These are phyloP conservation scores for Coccomyxa subellipsoidea DNA, from an alignment of 163 green algal genomes.

Conservation along the genomic window DNA sequence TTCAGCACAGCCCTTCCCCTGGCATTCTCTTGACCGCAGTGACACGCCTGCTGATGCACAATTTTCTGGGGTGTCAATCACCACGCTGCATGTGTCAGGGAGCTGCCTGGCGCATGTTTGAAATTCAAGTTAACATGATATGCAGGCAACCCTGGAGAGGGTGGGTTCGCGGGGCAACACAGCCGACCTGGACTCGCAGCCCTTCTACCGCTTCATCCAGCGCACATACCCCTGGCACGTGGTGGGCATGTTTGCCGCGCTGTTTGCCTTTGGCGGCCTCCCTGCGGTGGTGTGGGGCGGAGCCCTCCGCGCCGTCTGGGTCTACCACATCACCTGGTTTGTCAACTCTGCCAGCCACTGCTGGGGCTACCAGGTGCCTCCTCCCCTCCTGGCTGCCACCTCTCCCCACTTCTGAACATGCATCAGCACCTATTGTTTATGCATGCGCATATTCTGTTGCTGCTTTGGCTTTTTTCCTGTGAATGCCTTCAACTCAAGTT, in stretches of 20 bases:
- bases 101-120: not conserved
- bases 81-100: not conserved
- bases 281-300: constrained; percentile 81
- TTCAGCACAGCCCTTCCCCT: not conserved
- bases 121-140: too few species aligned
- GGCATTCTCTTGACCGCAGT: not conserved
- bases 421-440: too few species aligned
- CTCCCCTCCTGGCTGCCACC: constrained; percentile 83
- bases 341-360: constrained; percentile 94
- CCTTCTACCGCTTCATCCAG: constrained; percentile 78
- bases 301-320: constrained; percentile 84
- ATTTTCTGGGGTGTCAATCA: too few species aligned
- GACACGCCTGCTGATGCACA: not conserved
- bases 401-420: not conserved
- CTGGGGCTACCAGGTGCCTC: constrained; percentile 81
- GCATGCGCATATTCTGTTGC: too few species aligned
- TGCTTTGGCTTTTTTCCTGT: not conserved
- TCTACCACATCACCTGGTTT: constrained; percentile 99
- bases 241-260: constrained; percentile 62
- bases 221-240: constrained; percentile 88
- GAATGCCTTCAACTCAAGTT: not conserved
- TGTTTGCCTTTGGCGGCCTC: constrained; percentile 80
- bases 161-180: constrained; percentile 81
- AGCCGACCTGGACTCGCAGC: constrained; percentile 77
- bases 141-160: constrained; percentile 70